These are phyloP conservation scores for Yamagishiella unicocca DNA, from an alignment of 139 green algal genomes.

Conservation along the genomic window DNA sequence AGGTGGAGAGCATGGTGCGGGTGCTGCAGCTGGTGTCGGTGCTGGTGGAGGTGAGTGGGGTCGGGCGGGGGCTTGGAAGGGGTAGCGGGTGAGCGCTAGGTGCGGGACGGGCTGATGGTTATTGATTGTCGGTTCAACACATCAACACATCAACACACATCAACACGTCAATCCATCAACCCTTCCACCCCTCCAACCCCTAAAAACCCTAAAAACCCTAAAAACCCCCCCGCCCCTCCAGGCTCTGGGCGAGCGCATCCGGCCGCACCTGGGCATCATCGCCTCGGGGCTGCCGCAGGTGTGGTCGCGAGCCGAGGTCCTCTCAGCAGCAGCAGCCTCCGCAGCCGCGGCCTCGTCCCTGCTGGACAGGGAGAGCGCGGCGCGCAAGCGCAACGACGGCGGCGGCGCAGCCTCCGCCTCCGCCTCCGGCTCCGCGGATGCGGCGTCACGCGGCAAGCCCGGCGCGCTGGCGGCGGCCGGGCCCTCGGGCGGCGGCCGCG, in stretches of 20 bases:
- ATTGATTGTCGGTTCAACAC: too few species aligned
- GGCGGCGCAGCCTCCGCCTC: not conserved
- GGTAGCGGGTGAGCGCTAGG: not conserved
- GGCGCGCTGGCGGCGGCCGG: not conserved
- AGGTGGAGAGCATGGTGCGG: slow-evolving; percentile 85
- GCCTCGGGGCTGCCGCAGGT: slow-evolving; percentile 73
- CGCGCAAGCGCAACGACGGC: slow-evolving; percentile 8
- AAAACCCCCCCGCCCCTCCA: not conserved
- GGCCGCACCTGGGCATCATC: slow-evolving; percentile 74
- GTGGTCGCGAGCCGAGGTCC: slow-evolving; percentile 25
- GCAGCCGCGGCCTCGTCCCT: slow-evolving; percentile 5
- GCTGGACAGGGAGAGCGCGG: not conserved
- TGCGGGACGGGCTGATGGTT: too few species aligned
- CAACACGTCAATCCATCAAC: too few species aligned
- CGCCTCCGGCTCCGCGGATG: not conserved
- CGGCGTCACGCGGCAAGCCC: not conserved
- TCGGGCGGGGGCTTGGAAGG: not conserved
- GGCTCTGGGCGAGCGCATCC: slow-evolving; percentile 66
- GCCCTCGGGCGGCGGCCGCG: not conserved
- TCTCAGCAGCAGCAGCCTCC: slow-evolving; percentile 5
- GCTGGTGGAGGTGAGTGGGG: slow-evolving; percentile 68
- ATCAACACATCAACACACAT: too few species aligned
- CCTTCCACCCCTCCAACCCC: too few species aligned
- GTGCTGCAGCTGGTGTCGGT: slow-evolving; percentile 82
- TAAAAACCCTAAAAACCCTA: too few species aligned